Evolutionary conservation across 768 basidiomycete species (phyloP), one percentile per base, ranked within the genome.

Genomic region (Lyophyllum shimeji): DNA sequence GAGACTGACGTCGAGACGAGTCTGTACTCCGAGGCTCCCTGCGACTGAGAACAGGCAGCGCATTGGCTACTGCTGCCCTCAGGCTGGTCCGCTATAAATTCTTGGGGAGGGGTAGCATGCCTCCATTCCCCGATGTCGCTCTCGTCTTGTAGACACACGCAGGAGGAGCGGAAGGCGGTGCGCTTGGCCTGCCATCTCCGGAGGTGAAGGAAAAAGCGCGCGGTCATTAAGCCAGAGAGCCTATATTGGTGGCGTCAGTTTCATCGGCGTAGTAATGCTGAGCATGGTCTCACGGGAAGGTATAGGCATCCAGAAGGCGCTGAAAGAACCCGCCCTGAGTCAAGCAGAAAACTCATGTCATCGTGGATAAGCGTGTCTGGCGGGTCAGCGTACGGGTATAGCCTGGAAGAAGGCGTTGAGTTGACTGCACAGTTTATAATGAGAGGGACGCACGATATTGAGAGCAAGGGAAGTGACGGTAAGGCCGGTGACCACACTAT

Each of bases 261-360:
- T 37, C 3, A 3, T 37, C 15, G 6, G 6, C 15, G 15, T 17
- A 11, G 34, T 37, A 37, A 17, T 3, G 34, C 15, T 29, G 9
- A 12, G 12, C 2, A n/a, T 3, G 3, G 31, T 50, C 65, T 48
- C 43, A 69, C 68, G 66, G 68, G 9, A 67, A 54, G 2, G 64
- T 65, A 25, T 65, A 59, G 1, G 66, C 68, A 29, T 67, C 66
- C 1, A 65, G 60, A 7, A 67, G 61, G 25, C 68, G 63, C 55
- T 70, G 69, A 17, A 68, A 53, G 52, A 70, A 68, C 6, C 67
- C 65, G 24, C 64, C 59, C 66, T 70, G 24, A 46, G 24, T 21
- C 21, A 23, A 8, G 39, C 11, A 39, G n/a, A 37, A 17, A 15
- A 37, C 20, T 46, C 34, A 53, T 4, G 12, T 31, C 25, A 34